Evolutionary conservation across 148 eudicot species (phyloP), one percentile per base, ranked within the genome.

Genomic region (Drosera capensis): DNA sequence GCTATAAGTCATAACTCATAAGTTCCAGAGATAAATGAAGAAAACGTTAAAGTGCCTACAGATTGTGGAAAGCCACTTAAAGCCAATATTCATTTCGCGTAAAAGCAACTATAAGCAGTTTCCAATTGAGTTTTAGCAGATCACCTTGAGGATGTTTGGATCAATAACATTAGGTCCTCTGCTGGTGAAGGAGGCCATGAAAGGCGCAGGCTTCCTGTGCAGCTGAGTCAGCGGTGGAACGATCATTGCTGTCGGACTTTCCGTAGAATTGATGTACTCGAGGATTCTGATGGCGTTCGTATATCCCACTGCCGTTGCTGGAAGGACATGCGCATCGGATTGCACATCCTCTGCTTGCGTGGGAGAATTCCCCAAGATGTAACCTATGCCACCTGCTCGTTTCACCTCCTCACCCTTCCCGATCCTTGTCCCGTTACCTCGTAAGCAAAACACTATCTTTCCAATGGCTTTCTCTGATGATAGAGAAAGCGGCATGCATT

Each of bases 341-440:
- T 40, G 49, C 17, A 69, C 23, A 14, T 74, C 80, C 20, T 60
- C 65, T 14, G 86, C 92, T 5, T 49, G 47, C 3, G 62, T 59
- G 20, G 45, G 36, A 25, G 49, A 35, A 48, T 83, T 80, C 11
- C 70, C 92, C 18, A 83, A 55, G 38, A 88, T 69, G 59, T 39
- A 65, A 41, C 86, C 96, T 31, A 54, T 60, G 3, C 83, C 96
- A 2, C 94, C 92, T 23, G 81, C 96, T 49, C 90, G 70, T 25
- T 72, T 72, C 22, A 88, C 94, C 54, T 83, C 96, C 35, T 48
- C 23, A 3, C 94, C 94, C 53, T 77, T 87, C 16, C 74, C 82
- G 3, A 81, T 56, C 46, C 93, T 68, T 8, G 83, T 66, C 5
- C 80, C 82, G 25, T 67, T 68, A 1, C 96, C 94, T 68, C 80